Percentiles rank a stretch among this genome's conserved stretches.
These are phyloP conservation scores for Phytophthora parvispora DNA, from an alignment of 352 stramenopile species.

Conservation along the genomic window DNA sequence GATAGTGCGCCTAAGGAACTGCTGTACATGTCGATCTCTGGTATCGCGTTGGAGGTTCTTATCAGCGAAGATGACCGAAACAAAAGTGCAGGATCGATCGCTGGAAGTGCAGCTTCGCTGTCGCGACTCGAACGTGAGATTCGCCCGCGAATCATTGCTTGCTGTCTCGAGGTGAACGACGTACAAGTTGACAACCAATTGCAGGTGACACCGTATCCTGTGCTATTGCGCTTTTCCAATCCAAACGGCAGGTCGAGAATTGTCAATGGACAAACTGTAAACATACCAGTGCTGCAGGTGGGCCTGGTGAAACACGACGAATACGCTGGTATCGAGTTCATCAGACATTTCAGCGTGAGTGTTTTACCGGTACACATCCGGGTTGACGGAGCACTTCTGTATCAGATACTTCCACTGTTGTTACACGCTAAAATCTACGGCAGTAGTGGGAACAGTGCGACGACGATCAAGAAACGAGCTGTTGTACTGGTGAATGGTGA, in stretches of 20 bases:
- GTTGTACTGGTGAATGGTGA: conserved; percentile 37
- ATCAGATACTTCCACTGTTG: conserved; percentile 76
- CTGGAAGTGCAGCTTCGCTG: conserved; percentile 49
- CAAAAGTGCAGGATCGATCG: conserved; percentile 49
- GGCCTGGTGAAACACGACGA: conserved; percentile 88
- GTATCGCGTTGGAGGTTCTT: conserved; percentile 71
- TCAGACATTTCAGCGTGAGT: conserved; percentile 82
- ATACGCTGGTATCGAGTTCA: conserved; percentile 90
- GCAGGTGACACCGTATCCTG: conserved; percentile 82
- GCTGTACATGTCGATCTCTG: conserved; percentile 80
- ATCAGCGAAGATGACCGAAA: conserved; percentile 55
- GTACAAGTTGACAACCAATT: conserved; percentile 93
- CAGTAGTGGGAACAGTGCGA: conserved; percentile 14
- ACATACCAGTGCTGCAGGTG: conserved; percentile 76
- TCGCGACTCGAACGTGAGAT: conserved; percentile 70
- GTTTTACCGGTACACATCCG: conserved; percentile 83
- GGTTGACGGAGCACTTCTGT: conserved; percentile 85
- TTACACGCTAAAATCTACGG: conserved; percentile 63
- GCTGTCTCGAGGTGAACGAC: conserved; percentile 77
- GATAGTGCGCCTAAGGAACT: conserved; percentile 82
- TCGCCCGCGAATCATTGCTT: conserved; percentile 64
- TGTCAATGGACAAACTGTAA: conserved; percentile 63
- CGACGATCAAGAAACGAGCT: conserved; percentile 25
- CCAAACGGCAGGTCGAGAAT: conserved; percentile 52
- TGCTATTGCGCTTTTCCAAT: conserved; percentile 88